phyloP scores from a whole-genome alignment of 768 basidiomycete genomes.

The Xerocomellus chrysenteron region DNA sequence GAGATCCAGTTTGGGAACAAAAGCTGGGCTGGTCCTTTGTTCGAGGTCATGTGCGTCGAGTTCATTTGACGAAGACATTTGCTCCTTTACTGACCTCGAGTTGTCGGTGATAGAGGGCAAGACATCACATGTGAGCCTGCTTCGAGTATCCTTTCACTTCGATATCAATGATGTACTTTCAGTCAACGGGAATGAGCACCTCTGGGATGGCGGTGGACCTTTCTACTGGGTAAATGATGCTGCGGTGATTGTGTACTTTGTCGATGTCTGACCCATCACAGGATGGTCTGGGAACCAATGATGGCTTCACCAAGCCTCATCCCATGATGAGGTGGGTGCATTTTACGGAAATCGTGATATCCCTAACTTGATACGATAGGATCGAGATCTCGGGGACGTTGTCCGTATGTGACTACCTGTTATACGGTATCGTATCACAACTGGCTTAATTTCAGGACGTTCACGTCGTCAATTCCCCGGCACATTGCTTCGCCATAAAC shows the following conservation, averaged over 20 bases:
- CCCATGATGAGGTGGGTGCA: constrained; percentile 43
- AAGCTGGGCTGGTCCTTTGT: constrained; percentile 55
- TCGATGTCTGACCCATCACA: constrained; percentile 3
- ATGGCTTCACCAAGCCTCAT: constrained; percentile 21
- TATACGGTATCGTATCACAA: not conserved
- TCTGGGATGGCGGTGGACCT: constrained; percentile 43
- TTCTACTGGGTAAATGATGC: constrained; percentile 40
- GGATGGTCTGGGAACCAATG: constrained; percentile 27
- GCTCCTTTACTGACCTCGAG: not conserved
- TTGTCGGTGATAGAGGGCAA: constrained; percentile 38
- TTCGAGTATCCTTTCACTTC: not conserved
- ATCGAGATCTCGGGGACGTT: constrained; percentile 42
- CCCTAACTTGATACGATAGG: constrained; percentile 19
- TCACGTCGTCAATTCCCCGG: constrained; percentile 42
- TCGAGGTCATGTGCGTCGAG: constrained; percentile 44
- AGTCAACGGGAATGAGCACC: constrained; percentile 43
- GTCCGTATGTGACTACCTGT: constrained; percentile 24
- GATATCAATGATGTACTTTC: not conserved
- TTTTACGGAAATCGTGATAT: not conserved
- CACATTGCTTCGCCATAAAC: constrained; percentile 31
- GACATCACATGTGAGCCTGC: constrained; percentile 46
- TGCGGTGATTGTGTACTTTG: not conserved
- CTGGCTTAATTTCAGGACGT: constrained; percentile 25
- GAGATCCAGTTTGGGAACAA: constrained; percentile 54
- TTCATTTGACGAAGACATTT: not conserved